Base-by-base conservation (phyloP, 345 rosid genomes). In the Ceriops decandra region DNA sequence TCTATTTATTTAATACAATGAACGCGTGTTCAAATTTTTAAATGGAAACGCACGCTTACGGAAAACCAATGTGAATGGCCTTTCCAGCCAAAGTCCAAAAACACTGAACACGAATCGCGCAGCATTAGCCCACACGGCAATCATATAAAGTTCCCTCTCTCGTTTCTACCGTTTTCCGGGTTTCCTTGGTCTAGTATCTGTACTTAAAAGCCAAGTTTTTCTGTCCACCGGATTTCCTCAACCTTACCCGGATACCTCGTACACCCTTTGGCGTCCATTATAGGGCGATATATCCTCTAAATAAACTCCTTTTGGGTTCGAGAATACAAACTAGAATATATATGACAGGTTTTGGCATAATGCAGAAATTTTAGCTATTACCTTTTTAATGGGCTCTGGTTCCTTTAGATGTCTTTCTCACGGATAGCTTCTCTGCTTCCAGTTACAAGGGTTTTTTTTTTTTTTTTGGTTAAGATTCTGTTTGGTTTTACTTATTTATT, bases 51-150 rank as follows among this genome's bases (percentile, higher is more conserved):
- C 62, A 38, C 60, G 53, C 63, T 62, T 47, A 28, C 22, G 63
- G 63, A 57, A 52, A 60, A 52, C 74, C 68, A 69, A 79, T 65
- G 74, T 79, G 76, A 68, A 65, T 62, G 52, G 62, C 68, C 28
- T 53, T 31, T 63, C 79, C 66, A 62, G 38, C 76, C 68, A 68
- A 19, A n/a, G 28, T 22, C 26, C 74, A 38, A 68, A 42, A 59
- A 28, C 74, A 21, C 35, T 0, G 21, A 36, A 32, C 47, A 13
- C 61, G 59, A 21, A 21, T 1, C 16, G 22, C 63, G 47, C 57
- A 68, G 65, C 51, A 47, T 68, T 64, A 68, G 3, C 49, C 49
- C 49, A 13, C 49, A 42, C 5, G 57, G 60, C 62, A 61, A 65
- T 77, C 69, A 67, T 13, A 42, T 13, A 42, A 42, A 13, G 49